Evolutionary conservation across 2,329 filamentous ascomycete species (phyloP), one percentile per base, ranked within the genome.

Genomic region (Aspergillus versicolor): DNA sequence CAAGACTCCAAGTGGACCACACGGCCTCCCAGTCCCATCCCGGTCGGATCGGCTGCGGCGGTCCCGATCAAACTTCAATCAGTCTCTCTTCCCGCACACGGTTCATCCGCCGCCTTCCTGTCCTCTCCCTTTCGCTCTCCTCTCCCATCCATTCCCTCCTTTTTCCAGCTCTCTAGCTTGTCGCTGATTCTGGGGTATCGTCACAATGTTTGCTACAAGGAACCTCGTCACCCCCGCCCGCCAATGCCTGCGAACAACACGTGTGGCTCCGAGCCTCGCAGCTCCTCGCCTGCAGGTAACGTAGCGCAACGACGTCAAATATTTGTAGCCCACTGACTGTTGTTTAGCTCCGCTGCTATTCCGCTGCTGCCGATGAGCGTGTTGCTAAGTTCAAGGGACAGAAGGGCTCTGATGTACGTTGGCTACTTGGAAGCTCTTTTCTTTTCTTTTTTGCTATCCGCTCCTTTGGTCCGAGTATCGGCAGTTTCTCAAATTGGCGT

Each of bases 341-440:
- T 27, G 40, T 62, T 34, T 68, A 79, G 86, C 74, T 84, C 77
- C 78, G 92, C 88, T 81, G 85, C 84, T 74, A 84, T 72, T 68
- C 73, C 71, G 70, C 68, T 60, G 68, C 75, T 60, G 81, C 74
- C 76, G 78, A 84, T 60, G 85, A 90, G 42, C 85, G 85, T 69
- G 92, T 97, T 70, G 94, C 92, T 77, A 90, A 94, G 82, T 99
- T 97, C 83, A 88, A 91, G 72, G 94, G 93, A 68, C 84, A 86
- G 75, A 97, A 96, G 82, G 91, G 90, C 74, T 81, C 88, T 74
- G 88, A 93, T 82, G 91, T 94, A 87, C 76, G 89, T 81, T 62
- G 64, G 64, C 57, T 68, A 44, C 60, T 65, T 64, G 65, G 38
- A 51, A 22, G 63, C 64, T 60, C 54, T 52, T 55, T 61, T 51